phyloP scores from a whole-genome alignment of 108 stramenopile genomes.

The Discostella stelligeroides region DNA sequence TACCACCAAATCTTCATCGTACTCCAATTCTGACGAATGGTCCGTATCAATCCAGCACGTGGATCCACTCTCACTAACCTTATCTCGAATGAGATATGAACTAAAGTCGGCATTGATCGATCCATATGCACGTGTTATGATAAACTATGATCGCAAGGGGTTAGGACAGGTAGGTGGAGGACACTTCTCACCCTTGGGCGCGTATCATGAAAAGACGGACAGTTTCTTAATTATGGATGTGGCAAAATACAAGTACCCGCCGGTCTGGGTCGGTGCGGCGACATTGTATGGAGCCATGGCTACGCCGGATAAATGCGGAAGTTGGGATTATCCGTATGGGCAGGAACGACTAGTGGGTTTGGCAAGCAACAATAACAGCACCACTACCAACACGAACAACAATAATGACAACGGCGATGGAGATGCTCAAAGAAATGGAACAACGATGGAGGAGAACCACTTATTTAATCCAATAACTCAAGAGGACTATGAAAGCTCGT shows the following conservation, averaged over 20 bases:
- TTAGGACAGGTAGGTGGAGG: slow-evolving; percentile 90
- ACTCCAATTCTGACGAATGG: slow-evolving; percentile 19
- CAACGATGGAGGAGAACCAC: not conserved
- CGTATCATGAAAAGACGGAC: slow-evolving; percentile 72
- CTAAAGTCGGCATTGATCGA: slow-evolving; percentile 60
- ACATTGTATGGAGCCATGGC: slow-evolving; percentile 70
- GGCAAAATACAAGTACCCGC: slow-evolving; percentile 97
- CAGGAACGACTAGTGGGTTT: slow-evolving; percentile 30
- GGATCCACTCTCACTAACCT: slow-evolving; percentile 28
- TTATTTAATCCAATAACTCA: slow-evolving; percentile 9
- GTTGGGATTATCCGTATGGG: slow-evolving; percentile 46
- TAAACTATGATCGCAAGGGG: slow-evolving; percentile 70
- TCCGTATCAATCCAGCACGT: slow-evolving; percentile 46
- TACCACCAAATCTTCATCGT: slow-evolving; percentile 9
- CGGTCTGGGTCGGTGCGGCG: slow-evolving; percentile 88
- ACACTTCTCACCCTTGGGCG: slow-evolving; percentile 93
- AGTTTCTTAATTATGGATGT: slow-evolving; percentile 95
- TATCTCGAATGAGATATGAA: slow-evolving; percentile 54
- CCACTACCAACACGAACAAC: too few species aligned
- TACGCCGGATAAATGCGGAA: slow-evolving; percentile 68
- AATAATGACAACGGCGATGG: too few species aligned
- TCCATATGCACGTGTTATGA: slow-evolving; percentile 60
- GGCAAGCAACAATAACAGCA: too few species aligned
- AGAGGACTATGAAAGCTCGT: slow-evolving; percentile 30
- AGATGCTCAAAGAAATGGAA: slow-evolving; percentile 2